These are phyloP conservation scores for Bolboschoenus planiculmis DNA, from an alignment of 176 grass and related monocot genomes.

Conservation along the genomic window DNA sequence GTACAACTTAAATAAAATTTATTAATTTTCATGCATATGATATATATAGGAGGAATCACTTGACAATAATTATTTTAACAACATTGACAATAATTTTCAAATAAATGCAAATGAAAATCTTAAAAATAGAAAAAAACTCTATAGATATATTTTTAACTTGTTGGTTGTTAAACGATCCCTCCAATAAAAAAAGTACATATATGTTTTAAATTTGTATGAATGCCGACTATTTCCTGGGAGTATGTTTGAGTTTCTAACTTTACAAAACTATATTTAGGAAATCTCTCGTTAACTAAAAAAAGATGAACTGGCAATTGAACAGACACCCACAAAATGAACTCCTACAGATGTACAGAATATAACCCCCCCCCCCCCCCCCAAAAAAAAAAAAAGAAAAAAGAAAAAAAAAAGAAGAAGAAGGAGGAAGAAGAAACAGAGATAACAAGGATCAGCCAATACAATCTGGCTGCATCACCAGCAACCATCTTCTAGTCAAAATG, in stretches of 20 bases:
- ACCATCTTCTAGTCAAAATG: constrained; percentile 57
- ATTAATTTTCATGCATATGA: not conserved
- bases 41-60: not conserved
- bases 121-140: too few relatives aligned
- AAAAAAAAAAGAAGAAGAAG: not conserved
- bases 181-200: not conserved
- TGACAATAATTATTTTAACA: too few relatives aligned
- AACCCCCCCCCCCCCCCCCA: not conserved
- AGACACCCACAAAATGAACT: not conserved
- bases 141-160: too few relatives aligned
- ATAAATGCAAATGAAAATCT: too few relatives aligned
- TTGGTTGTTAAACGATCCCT: too few relatives aligned
- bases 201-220: not conserved
- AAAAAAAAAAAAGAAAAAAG: not conserved
- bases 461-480: not conserved
- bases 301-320: not conserved
- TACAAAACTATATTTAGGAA: not conserved
- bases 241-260: constrained; percentile 8
- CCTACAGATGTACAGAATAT: not conserved
- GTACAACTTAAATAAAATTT: not conserved
- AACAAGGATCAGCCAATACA: not conserved
- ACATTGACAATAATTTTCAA: too few relatives aligned
- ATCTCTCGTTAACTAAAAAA: not conserved
- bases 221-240: not conserved
- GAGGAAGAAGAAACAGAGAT: not conserved